Evolutionary conservation across 2,329 filamentous ascomycete genomes (phyloP), one percentile per base, ranked within the genome.

Genomic region (Fusarium neocosmosporiellum): DNA sequence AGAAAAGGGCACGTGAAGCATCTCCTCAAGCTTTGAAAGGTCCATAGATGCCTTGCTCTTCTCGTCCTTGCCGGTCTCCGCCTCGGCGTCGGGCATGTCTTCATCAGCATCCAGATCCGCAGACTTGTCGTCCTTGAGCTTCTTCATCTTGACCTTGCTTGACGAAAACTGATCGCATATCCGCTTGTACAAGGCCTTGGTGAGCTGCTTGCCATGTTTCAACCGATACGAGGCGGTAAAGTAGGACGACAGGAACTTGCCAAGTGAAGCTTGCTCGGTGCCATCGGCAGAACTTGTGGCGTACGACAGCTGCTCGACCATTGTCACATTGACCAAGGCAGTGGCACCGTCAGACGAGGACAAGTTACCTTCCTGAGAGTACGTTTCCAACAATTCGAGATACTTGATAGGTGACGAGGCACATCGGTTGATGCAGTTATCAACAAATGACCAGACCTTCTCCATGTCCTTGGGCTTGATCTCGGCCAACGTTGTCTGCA

Each of bases 381-480:
- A 81, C 43, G 89, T 86, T 62, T 91, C 87, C 29, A 94, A 81
- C 77, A 90, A 85, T 69, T 96, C 93, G 31, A 96, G 90, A 77
- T 98, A 96, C 78, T 94, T 97, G 77, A 97, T 92, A 0, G 94
- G 93, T 27, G 92, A 92, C 3, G 84, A 91, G 18, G 91, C 91
- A 74, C 94, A 93, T 27, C 95, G 90, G 33, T 90, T 90, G 60
- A 94, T 86, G 80, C 94, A 97, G 70, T 97, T 95, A 78, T 98
- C 95, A 29, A 98, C 80, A 78, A 96, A 97, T 1, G 85, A 81
- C 83, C 93, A 93, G 1, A 95, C 78, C 0, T 78, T 74, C 16
- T 84, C 81, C 73, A 86, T 81, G 14, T 73, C 62, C 11, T 72
- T 67, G 1, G 67, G 36, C 27, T 69, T 74, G 13, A 63, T 60